Conservation (phyloP, 2,329 filamentous ascomycete species). For the Xylaria sp. region DNA sequence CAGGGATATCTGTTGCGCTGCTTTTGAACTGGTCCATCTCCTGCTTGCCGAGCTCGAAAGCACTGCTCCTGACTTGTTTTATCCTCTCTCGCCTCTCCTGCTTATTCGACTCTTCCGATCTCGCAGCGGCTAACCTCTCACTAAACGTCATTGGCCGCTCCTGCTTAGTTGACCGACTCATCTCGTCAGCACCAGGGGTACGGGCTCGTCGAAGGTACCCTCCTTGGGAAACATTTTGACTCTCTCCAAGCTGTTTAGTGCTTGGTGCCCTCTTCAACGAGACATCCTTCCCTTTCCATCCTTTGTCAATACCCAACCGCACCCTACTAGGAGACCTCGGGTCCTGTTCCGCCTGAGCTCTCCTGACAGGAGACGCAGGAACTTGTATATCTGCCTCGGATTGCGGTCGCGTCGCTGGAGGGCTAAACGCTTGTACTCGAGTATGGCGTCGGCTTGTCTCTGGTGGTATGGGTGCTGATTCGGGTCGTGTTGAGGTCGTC, state of each 20-base stretch:
- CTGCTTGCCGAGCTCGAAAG: constrained; percentile 59
- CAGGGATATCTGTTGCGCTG: constrained; percentile 57
- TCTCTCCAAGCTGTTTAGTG: constrained; percentile 41
- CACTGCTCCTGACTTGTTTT: constrained; percentile 54
- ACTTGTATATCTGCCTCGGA: constrained; percentile 64
- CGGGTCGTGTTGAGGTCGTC: constrained; percentile 9
- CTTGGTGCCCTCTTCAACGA: constrained; percentile 76
- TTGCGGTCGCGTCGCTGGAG: constrained; percentile 31
- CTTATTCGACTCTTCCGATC: constrained; percentile 55
- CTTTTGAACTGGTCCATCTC: constrained; percentile 64
- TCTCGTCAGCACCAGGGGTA: constrained; percentile 39
- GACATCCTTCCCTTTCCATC: constrained; percentile 76
- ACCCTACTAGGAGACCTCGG: constrained; percentile 79
- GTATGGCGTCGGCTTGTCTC: constrained; percentile 26
- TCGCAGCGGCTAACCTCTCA: constrained; percentile 77
- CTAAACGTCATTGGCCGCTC: constrained; percentile 68
- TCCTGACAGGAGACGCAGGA: constrained; percentile 71
- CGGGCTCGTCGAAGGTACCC: constrained; percentile 51
- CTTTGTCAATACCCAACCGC: constrained; percentile 87
- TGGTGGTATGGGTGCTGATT: constrained; percentile 19
- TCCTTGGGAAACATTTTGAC: constrained; percentile 33
- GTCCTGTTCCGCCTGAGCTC: constrained; percentile 52
- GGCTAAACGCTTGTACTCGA: constrained; percentile 16
- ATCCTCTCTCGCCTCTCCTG: constrained; percentile 56
- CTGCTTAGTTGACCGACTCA: constrained; percentile 33